phyloP scores from a whole-genome alignment of 768 basidiomycete species.

The Pholiota conissans region DNA sequence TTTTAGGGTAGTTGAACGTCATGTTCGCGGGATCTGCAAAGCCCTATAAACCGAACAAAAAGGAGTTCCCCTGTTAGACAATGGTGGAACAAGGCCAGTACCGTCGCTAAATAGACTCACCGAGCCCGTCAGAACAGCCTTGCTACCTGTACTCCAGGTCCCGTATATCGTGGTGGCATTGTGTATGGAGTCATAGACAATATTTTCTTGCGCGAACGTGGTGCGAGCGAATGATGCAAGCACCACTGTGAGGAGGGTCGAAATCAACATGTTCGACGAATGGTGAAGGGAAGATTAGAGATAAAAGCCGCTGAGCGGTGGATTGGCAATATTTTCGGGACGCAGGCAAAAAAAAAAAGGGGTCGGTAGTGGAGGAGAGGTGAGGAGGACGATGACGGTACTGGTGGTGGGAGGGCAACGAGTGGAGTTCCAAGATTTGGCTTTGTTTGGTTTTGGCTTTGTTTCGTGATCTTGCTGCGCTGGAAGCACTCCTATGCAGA shows the following conservation, averaged over 20 bases:
- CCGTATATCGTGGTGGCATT: constrained; percentile 75
- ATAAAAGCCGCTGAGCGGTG: neutral
- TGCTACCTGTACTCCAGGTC: constrained; percentile 85
- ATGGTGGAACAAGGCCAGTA: neutral
- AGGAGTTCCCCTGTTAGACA: constrained; percentile 3
- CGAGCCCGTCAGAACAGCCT: constrained; percentile 74
- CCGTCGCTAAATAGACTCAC: constrained; percentile 64
- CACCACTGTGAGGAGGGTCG: constrained; percentile 37
- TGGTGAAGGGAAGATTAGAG: constrained; percentile 6
- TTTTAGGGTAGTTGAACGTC: constrained; percentile 82
- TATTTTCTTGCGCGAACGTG: constrained; percentile 36
- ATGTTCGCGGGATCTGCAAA: constrained; percentile 85
- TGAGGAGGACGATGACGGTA: constrained; percentile 25
- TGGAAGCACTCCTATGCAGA: neutral
- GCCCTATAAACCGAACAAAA: constrained; percentile 41
- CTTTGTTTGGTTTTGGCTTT: constrained; percentile 1
- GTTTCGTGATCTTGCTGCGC: neutral
- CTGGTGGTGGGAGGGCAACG: constrained; percentile 25
- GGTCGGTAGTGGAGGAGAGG: constrained; percentile 15
- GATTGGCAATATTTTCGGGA: constrained; percentile 3
- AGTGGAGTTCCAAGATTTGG: constrained; percentile 22
- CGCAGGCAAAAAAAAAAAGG: constrained; percentile 6
- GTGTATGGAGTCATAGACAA: constrained; percentile 44
- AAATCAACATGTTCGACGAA: constrained; percentile 37
- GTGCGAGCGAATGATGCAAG: constrained; percentile 37